Evolutionary conservation across 495 filamentous ascomycete species (phyloP), one percentile per base, ranked within the genome.

Genomic region (Trichoderma orchidacearum): DNA sequence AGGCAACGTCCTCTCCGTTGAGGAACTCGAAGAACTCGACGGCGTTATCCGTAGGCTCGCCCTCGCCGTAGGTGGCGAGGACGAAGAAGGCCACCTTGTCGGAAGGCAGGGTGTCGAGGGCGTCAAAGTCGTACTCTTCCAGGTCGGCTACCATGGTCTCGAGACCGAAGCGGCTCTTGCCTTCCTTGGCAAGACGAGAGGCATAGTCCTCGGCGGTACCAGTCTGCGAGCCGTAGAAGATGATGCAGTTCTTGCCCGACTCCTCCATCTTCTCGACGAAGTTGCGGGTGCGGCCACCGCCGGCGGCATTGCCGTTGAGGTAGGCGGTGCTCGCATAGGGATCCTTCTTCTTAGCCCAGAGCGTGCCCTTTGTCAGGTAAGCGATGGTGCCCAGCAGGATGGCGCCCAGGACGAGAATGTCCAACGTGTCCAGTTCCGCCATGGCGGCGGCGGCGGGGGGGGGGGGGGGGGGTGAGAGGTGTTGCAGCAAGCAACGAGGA

Each of bases 1-100:
- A 97, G 51, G 83, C 69, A 15, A 85, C 75, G 54, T 90, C 86
- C 15, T 96, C 89, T 53, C 79, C 79, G 51, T 77, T 87, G 68
- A 97, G 80, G 75, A 96, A 97, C 65, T 97, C 94, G 75, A 95
- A 96, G 74, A 97, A 97, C 58, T 97, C 94, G 34, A 97, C 94
- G 2, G 93, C 93, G 67, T 99, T 99, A 66, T 99, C 93, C 17
- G 93, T 99, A 15, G 93, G 93, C 70, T 99, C 93, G 60, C 93
- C 93, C 75, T 99, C 93, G 55, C 93, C 93, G 66, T 99, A 99
- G 32, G 93, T 99, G 27, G 93, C 93, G 53, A 99, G 76, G 54
- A 99, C 89, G 69, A 99, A 97, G 69, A 97, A 83, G 54, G 87
- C 89, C 51, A 97, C 71, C 75, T 96, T 95, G 69, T 96, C 89